Base-by-base conservation (phyloP, 805 yeast genomes). In the Starmerella apicola region DNA sequence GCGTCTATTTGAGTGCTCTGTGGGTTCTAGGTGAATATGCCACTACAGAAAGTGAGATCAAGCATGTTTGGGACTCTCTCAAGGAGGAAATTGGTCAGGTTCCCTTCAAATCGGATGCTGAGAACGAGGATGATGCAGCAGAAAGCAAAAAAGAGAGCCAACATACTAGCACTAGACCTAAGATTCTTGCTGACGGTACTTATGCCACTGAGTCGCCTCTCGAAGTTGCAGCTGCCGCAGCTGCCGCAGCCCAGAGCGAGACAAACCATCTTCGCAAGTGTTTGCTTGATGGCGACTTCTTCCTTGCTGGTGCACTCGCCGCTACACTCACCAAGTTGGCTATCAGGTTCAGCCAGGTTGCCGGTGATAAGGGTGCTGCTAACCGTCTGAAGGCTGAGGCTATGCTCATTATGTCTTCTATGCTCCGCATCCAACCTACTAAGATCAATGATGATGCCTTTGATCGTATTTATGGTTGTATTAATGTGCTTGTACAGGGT, bases 21-120 rank as follows among this genome's bases (percentile, higher is more conserved):
- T 91, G 99, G 99, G 78, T 91, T 37, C 63, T 91, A 52, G 98
- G 99, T 61, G 98, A 93, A 62, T 91, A 85, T 60, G 67, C 86
- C 29, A 54, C 71, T 34, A 78, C 77, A 38, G 84, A 78, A 48
- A 60, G 67, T 20, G 80, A 80, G 38, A 76, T 91, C 46, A 81
- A 80, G 58, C 71, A 69, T 20, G 77, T 93, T 4, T 93, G 98
- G 98, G 79, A 74, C 52, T 81, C 74, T 49, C 74, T 91, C 48
- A 77, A 95, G 58, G 59, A 72, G 24, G 75, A 82, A 48, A 66
- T 91, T 43, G 98, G 98, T 40, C 94, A 86, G 54, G 74, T 91
- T 26, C 97, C 98, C 42, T 82, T 91, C 47, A 62, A 62, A 41
- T 60, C 64, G 13, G 66, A 61, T 5, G 63, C 58, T 3, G 37